Percentiles rank a stretch among this genome's conserved stretches.
phyloP scores from a whole-genome alignment of 2,329 filamentous ascomycete genomes.

The Chaetomium sp. region DNA sequence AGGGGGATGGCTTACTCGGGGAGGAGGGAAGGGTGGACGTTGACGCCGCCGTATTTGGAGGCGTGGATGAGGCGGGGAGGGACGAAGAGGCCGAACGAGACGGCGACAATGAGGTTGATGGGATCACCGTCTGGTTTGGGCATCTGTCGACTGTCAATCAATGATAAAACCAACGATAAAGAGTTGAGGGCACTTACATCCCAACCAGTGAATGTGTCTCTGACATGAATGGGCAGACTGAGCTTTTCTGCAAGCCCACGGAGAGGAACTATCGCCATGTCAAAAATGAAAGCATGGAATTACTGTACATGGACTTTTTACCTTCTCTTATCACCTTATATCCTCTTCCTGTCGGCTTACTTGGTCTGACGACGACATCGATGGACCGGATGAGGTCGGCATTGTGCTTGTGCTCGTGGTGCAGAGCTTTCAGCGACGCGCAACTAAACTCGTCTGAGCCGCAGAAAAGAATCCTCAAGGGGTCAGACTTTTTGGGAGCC shows the following conservation, averaged over 20 bases:
- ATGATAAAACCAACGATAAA: background rate
- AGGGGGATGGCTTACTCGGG: slow-evolving; percentile 62
- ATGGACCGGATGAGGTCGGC: slow-evolving; percentile 69
- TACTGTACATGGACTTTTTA: slow-evolving; percentile 40
- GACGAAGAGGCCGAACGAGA: slow-evolving; percentile 91
- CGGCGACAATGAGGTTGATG: slow-evolving; percentile 82
- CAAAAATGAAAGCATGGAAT: background rate
- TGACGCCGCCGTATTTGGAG: slow-evolving; percentile 82
- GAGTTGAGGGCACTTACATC: slow-evolving; percentile 53
- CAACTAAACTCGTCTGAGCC: slow-evolving; percentile 92
- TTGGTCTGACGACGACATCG: slow-evolving; percentile 80
- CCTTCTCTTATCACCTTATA: slow-evolving; percentile 68
- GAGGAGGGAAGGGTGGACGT: slow-evolving; percentile 89
- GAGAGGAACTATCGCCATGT: slow-evolving; percentile 67
- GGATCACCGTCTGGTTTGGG: slow-evolving; percentile 33
- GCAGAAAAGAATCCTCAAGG: slow-evolving; percentile 87
- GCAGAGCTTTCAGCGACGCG: slow-evolving; percentile 69
- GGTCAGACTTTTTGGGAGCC: slow-evolving; percentile 47
- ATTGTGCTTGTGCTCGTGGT: slow-evolving; percentile 57
- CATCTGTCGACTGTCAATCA: slow-evolving; percentile 21
- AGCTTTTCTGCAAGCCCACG: slow-evolving; percentile 65
- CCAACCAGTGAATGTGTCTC: slow-evolving; percentile 84
- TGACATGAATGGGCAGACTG: slow-evolving; percentile 68
- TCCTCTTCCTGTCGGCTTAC: slow-evolving; percentile 76
- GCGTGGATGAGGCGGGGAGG: slow-evolving; percentile 71